A percentile compares a stretch with the other conserved stretches of the same genome.
phyloP scores from a whole-genome alignment of 1,284 basidiomycete species.

The Leccinum subrobustum region DNA sequence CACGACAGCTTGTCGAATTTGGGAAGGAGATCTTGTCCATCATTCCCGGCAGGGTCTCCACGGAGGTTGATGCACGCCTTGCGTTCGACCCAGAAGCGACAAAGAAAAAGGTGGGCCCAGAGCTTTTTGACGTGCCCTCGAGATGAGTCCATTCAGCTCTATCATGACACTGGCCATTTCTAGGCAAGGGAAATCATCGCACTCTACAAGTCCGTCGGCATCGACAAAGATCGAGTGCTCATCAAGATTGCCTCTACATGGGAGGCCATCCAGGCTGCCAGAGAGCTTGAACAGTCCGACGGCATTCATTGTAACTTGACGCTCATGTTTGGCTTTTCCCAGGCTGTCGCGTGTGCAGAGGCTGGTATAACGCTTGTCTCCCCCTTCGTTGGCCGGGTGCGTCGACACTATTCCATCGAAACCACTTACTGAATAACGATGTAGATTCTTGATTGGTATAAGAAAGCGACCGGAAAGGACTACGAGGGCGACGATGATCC shows the following conservation, averaged over 20 bases:
- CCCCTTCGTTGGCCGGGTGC: conserved; percentile 94
- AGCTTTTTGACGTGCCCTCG: background rate
- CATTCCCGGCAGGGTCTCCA: conserved; percentile 97
- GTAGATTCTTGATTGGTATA: conserved; percentile 95
- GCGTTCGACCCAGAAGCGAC: conserved; percentile 93
- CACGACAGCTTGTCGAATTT: conserved; percentile 79
- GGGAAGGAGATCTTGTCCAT: conserved; percentile 93
- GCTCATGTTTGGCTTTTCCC: conserved; percentile 94
- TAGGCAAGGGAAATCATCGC: conserved; percentile 90
- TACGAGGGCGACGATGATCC: conserved; percentile 91
- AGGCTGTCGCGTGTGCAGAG: conserved; percentile 98
- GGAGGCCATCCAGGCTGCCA: conserved; percentile 99
- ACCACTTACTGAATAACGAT: conserved; percentile 2
- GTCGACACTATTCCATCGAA: conserved; percentile 28
- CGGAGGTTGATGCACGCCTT: conserved; percentile 95
- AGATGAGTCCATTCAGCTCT: background rate
- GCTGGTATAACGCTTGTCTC: conserved; percentile 96
- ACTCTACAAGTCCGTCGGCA: conserved; percentile 88
- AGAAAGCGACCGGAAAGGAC: conserved; percentile 80
- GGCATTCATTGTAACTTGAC: conserved; percentile 98
- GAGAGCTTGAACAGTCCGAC: conserved; percentile 88
- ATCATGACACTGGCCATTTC: background rate
- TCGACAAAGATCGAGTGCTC: conserved; percentile 88
- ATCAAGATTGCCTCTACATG: conserved; percentile 99
- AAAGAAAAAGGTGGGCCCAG: conserved; percentile 68